phyloP scores from a whole-genome alignment of 1,284 basidiomycete species.

The Hemileia vastatrix region DNA sequence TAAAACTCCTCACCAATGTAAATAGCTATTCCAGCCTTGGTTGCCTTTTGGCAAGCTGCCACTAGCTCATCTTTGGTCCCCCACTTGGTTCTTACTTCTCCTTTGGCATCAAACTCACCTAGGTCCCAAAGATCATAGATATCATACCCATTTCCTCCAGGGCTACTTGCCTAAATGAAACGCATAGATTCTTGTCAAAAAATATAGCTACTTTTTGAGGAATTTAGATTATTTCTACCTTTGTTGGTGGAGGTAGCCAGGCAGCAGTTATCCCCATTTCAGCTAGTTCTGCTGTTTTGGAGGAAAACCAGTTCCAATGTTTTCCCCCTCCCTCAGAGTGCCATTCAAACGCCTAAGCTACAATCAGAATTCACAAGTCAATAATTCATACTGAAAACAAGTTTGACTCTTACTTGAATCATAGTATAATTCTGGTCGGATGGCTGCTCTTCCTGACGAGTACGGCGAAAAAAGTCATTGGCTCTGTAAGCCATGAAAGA shows the following conservation, averaged over 20 bases:
- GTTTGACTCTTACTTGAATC: constrained; percentile 1
- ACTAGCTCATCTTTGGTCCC: constrained; percentile 75
- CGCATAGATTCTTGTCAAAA: not conserved
- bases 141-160: constrained; percentile 48
- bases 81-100: constrained; percentile 72
- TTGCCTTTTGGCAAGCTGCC: constrained; percentile 52
- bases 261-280: constrained; percentile 73
- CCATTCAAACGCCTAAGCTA: constrained; percentile 27
- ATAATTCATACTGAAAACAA: not conserved
- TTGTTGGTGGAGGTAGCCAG: constrained; percentile 51
- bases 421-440: not conserved
- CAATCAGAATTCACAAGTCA: not conserved
- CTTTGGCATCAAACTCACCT: constrained; percentile 84
- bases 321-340: constrained; percentile 50
- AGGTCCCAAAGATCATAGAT: constrained; percentile 50
- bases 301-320: constrained; percentile 73
- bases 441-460: not conserved
- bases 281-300: constrained; percentile 59
- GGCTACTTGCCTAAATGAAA: constrained; percentile 45
- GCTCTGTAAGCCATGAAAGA: not conserved
- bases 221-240: constrained; percentile 44
- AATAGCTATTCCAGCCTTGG: constrained; percentile 53
- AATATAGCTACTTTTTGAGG: not conserved
- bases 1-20: not conserved
- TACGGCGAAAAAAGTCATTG: not conserved